Base-by-base conservation (phyloP, 2,329 filamentous ascomycete species). In the Aspergillus transmontanensis region DNA sequence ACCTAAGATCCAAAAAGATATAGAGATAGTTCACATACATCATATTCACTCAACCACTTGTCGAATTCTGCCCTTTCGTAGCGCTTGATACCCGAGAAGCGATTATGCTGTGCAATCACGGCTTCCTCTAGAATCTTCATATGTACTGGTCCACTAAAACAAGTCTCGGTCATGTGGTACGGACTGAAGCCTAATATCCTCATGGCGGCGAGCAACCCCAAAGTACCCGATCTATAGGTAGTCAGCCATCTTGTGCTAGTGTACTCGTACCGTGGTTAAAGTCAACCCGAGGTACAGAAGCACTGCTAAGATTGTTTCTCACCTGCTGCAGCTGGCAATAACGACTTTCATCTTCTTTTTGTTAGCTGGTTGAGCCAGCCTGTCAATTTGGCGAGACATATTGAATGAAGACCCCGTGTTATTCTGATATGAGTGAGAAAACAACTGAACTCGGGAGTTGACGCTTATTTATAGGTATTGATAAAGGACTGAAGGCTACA, bases 301-400 rank as follows among this genome's bases (percentile, higher is more conserved):
- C 1, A 41, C 39, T 10, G 1, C 3, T 1, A n/a, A 10, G 2
- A 10, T 3, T 3, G 6, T 9, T 34, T 3, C 58, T 46, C 23
- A 71, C 70, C 71, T 65, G 57, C 71, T 71, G 12, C 64, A 64
- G 32, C 70, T 71, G 21, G 69, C 65, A 36, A 72, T 57, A 28
- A 72, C 56, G 4, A 73, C 65, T 59, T 68, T 67, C 63, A 70
- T 66, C 26, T 67, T 61, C 23, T 64, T 64, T 21, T 46, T 60
- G 7, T 60, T 64, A 2, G 53, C 60, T 59, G 66, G 67, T 56
- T 55, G 19, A n/a, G 66, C 62, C 48, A 67, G 21, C 26, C 48
- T 62, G 53, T 72, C 70, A 19, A 72, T 64, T 48, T 58, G 23
- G n/a, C 71, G 69, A 12, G 70, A 67, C 70, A 72, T 72, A 3